These are phyloP conservation scores for Neoscytalidium dimidiatum DNA, from an alignment of 2,329 filamentous ascomycete genomes.

Conservation along the genomic window DNA sequence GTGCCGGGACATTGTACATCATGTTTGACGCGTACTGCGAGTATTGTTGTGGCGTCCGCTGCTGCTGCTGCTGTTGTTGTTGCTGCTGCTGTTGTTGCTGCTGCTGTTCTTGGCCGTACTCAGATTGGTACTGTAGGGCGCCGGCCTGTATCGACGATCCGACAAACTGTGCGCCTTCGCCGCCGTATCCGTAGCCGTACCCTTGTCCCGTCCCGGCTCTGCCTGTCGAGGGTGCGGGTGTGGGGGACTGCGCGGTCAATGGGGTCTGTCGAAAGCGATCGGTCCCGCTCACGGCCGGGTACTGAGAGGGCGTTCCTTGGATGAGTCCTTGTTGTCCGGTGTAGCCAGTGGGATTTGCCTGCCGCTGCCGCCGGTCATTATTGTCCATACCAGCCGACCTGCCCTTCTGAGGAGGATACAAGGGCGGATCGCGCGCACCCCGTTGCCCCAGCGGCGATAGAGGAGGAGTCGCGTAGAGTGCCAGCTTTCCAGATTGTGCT, in stretches of 20 bases:
- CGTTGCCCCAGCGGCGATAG: constrained; percentile 67
- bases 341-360: constrained; percentile 71
- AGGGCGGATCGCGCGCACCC: constrained; percentile 59
- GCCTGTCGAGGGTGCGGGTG: constrained; percentile 42
- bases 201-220: constrained; percentile 42
- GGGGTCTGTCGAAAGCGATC: constrained; percentile 52
- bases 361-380: constrained; percentile 71
- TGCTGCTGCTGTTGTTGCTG: constrained; percentile 53
- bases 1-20: constrained; percentile 77
- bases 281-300: constrained; percentile 46
- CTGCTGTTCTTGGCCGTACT: constrained; percentile 60
- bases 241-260: constrained; percentile 43
- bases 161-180: constrained; percentile 57
- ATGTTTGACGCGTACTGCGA: constrained; percentile 63
- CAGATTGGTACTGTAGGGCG: constrained; percentile 64
- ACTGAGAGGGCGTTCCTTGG: constrained; percentile 40
- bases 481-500: constrained; percentile 60
- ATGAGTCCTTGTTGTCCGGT: constrained; percentile 54
- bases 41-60: constrained; percentile 56
- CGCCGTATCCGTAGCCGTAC: constrained; percentile 57
- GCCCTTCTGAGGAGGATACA: constrained; percentile 56
- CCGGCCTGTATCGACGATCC: constrained; percentile 54
- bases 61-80: constrained; percentile 49
- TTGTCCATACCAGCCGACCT: constrained; percentile 73
- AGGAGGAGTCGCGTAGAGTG: constrained; percentile 63